Base-by-base conservation (phyloP, 495 filamentous ascomycete species). In the Penicillium canariense region DNA sequence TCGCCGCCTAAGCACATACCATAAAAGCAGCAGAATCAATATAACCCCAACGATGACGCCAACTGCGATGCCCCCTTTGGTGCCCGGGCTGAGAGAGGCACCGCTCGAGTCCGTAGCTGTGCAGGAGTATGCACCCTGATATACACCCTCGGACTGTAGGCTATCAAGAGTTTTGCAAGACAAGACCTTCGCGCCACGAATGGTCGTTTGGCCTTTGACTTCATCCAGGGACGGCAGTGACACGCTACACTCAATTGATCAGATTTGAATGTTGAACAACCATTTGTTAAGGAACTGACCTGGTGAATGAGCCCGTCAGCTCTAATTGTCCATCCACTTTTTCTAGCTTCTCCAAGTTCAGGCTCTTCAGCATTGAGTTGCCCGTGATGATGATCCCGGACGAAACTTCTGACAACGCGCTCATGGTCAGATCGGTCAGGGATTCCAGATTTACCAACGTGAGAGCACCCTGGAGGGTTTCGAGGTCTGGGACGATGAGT, bases 31-130 rank as follows among this genome's bases (percentile, higher is more conserved):
- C 1, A 67, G 1, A n/a, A 72, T 48, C 18, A 73, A 40, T 3
- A 69, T n/a, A 14, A 71, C 62, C 15, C 34, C 45, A 6, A 67
- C 28, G 17, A 73, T 58, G n/a, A 67, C 65, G 5, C 52, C 67
- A 7, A 65, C 56, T 17, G 66, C 64, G 10, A 74, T 69, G 0
- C 70, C 70, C 1, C 58, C 69, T 51, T 67, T 72, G 11, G 64
- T 63, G 23, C 66, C 69, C 23, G 59, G 48, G 32, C 63, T 62
- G 4, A 72, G 61, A 12, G 49, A 46, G 1, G 28, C 20, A 15
- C 20, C n/a, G 2, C 42, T 34, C 1, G 59, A 48, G 5, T 43
- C 38, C 36, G 17, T 40, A 7, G 39, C 17, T 11, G 56, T 48
- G 46, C 68, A 71, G 9, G 57, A 56, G 44, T 65, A 70, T 1